Conservation (phyloP, 2,329 filamentous ascomycete genomes). For the Colletotrichum australisinense region DNA sequence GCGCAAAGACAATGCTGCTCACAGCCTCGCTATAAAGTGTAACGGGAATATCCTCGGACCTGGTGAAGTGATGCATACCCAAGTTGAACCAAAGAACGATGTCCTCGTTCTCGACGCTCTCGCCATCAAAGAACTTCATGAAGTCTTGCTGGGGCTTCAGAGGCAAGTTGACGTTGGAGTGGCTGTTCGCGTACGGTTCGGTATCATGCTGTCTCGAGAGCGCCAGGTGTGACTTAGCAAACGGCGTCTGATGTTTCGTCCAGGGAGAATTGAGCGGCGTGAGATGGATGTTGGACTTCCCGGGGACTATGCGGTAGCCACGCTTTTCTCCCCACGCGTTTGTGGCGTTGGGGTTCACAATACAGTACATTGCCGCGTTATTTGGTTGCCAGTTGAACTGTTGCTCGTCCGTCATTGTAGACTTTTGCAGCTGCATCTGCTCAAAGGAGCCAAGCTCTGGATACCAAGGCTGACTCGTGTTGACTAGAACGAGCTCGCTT, state of each 20-base stretch:
- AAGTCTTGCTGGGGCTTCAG: slow-evolving; percentile 56
- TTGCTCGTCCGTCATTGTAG: slow-evolving; percentile 40
- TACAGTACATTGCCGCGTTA: slow-evolving; percentile 53
- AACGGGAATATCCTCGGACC: slow-evolving; percentile 42
- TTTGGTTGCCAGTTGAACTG: slow-evolving; percentile 54
- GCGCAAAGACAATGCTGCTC: slow-evolving; percentile 46
- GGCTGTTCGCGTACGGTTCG: slow-evolving; percentile 31
- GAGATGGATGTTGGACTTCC: slow-evolving; percentile 84
- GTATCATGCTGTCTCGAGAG: slow-evolving; percentile 40
- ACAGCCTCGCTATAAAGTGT: slow-evolving; percentile 47
- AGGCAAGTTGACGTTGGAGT: slow-evolving; percentile 34
- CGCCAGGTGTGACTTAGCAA: slow-evolving; percentile 58
- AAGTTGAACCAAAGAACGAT: slow-evolving; percentile 60
- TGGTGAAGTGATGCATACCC: slow-evolving; percentile 57
- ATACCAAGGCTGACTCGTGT: slow-evolving; percentile 49
- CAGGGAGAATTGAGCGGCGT: slow-evolving; percentile 56
- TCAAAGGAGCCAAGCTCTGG: slow-evolving; percentile 49
- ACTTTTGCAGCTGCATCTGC: slow-evolving; percentile 44
- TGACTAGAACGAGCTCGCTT: slow-evolving; percentile 45
- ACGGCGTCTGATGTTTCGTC: slow-evolving; percentile 52
- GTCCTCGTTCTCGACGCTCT: slow-evolving; percentile 49
- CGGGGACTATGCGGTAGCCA: slow-evolving; percentile 97
- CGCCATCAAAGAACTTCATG: slow-evolving; percentile 51
- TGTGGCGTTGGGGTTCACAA: slow-evolving; percentile 56
- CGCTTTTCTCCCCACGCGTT: slow-evolving; percentile 74